phyloP scores from a whole-genome alignment of 73 alveolate genomes.

The Paramecium biaurelia region DNA sequence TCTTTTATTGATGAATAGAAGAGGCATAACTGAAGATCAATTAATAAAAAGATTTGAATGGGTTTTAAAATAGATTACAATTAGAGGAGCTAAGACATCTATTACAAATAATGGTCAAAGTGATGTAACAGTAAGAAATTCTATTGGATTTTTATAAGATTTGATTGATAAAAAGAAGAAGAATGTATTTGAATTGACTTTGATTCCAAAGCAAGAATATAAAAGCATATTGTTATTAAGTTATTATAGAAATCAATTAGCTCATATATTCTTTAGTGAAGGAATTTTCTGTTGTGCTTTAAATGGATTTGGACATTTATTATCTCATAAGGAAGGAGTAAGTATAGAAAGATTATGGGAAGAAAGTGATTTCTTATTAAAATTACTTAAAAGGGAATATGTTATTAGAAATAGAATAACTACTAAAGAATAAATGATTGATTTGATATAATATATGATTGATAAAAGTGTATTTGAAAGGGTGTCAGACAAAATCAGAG shows the following conservation, averaged over 20 bases:
- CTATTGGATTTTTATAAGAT: constrained; percentile 62
- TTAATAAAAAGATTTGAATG: constrained; percentile 75
- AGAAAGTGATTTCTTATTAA: constrained; percentile 70
- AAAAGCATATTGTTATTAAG: constrained; percentile 82
- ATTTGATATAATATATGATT: constrained; percentile 59
- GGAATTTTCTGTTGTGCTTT: constrained; percentile 75
- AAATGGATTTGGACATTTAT: constrained; percentile 76
- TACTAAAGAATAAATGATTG: constrained; percentile 45
- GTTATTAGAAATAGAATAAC: constrained; percentile 67
- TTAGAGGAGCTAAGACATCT: constrained; percentile 73
- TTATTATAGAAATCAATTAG: constrained; percentile 81
- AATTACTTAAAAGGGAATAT: constrained; percentile 71
- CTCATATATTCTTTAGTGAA: constrained; percentile 73
- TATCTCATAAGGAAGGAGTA: constrained; percentile 75
- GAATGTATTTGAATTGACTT: constrained; percentile 83
- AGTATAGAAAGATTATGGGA: constrained; percentile 71
- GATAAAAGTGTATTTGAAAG: constrained; percentile 67
- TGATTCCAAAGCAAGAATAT: constrained; percentile 76
- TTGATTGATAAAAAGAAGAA: constrained; percentile 66
- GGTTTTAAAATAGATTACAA: constrained; percentile 71
- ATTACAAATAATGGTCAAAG: constrained; percentile 59
- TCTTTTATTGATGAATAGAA: constrained; percentile 77
- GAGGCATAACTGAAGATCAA: constrained; percentile 86
- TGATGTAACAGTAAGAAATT: constrained; percentile 67
- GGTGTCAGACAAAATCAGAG: constrained; percentile 41